These are phyloP conservation scores for Fusarium hostae DNA, from an alignment of 2,329 filamentous ascomycete species.

Conservation along the genomic window DNA sequence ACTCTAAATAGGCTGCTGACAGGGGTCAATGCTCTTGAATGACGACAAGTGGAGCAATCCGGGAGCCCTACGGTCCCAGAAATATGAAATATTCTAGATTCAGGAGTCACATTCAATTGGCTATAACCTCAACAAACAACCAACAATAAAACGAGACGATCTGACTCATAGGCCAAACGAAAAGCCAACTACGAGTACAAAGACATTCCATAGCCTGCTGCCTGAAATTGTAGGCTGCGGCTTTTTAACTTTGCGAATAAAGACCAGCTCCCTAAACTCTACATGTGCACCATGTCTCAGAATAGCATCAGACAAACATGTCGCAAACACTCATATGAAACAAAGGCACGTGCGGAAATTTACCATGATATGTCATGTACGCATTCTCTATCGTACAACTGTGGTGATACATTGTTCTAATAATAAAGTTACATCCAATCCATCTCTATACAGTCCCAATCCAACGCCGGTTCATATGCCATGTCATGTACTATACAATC, in stretches of 20 bases:
- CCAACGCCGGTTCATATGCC: neutral
- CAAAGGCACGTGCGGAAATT: conserved; percentile 2
- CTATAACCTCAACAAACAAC: neutral
- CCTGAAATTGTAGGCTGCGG: neutral
- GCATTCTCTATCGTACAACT: conserved; percentile 15
- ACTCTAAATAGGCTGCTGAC: conserved; percentile 16
- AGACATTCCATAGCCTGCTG: neutral
- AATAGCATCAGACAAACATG: neutral
- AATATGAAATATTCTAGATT: neutral
- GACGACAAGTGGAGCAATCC: conserved; percentile 25
- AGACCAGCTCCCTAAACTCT: neutral
- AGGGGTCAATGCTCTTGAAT: conserved; percentile 10
- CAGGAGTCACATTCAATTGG: neutral
- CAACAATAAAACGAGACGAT: neutral
- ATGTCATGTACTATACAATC: conserved; percentile 20
- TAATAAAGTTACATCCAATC: conserved; percentile 27
- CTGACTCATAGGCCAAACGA: conserved; percentile 1
- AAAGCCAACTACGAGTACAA: neutral
- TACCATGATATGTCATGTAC: neutral
- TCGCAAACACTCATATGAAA: neutral
- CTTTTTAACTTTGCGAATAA: neutral
- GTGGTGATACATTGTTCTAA: conserved; percentile 32
- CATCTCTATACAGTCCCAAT: neutral
- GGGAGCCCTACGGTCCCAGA: conserved; percentile 21
- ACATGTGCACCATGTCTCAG: neutral